Percentiles rank a stretch among this genome's conserved stretches.
Conservation (phyloP, 306 rosid species). For the Spatholobus suberectus region DNA sequence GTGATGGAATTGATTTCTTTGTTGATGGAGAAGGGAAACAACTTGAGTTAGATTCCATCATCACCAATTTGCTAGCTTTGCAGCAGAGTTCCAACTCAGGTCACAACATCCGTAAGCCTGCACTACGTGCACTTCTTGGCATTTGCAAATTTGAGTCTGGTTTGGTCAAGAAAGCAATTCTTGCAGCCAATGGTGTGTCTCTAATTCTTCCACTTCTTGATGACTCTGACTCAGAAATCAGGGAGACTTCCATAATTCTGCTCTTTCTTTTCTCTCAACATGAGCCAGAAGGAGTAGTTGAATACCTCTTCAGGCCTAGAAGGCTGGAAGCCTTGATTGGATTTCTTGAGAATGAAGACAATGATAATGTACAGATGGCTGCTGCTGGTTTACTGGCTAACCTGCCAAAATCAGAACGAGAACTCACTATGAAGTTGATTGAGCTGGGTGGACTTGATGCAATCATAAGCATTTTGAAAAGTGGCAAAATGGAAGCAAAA, state of each 20-base stretch:
- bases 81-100: slow-evolving; percentile 56
- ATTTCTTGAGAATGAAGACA: slow-evolving; percentile 68
- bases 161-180: slow-evolving; percentile 76
- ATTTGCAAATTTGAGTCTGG: slow-evolving; percentile 78
- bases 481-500: slow-evolving; percentile 73
- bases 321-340: slow-evolving; percentile 90
- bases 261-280: slow-evolving; percentile 87
- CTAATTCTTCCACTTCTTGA: slow-evolving; percentile 79
- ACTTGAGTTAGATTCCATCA: slow-evolving; percentile 70
- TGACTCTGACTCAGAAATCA: slow-evolving; percentile 69
- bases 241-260: slow-evolving; percentile 68
- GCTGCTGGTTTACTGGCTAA: slow-evolving; percentile 87
- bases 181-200: slow-evolving; percentile 68
- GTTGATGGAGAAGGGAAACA: slow-evolving; percentile 68
- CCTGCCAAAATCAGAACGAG: slow-evolving; percentile 74
- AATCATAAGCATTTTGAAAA: slow-evolving; percentile 64
- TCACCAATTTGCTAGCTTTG: slow-evolving; percentile 58
- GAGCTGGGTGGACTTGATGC: slow-evolving; percentile 76
- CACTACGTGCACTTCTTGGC: slow-evolving; percentile 69
- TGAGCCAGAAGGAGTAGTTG: slow-evolving; percentile 81
- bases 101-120: slow-evolving; percentile 62
- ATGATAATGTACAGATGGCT: slow-evolving; percentile 74
- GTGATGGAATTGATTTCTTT: slow-evolving; percentile 62
- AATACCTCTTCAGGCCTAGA: slow-evolving; percentile 83
- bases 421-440: slow-evolving; percentile 63